phyloP scores from a whole-genome alignment of 2,329 filamentous ascomycete species.

The Capronia americana region DNA sequence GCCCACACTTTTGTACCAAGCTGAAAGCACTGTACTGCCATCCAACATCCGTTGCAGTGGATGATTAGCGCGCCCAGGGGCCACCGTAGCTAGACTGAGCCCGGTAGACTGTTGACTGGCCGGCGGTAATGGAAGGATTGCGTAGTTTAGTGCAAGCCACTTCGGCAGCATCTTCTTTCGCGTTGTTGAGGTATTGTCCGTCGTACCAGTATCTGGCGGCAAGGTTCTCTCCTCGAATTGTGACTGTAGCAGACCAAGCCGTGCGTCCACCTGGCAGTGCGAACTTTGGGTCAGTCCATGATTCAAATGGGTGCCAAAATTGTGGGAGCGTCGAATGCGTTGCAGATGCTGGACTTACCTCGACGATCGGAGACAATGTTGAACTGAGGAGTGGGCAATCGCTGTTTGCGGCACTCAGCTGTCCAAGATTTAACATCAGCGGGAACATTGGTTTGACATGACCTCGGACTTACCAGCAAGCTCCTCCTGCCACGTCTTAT shows the following conservation, averaged over 20 bases:
- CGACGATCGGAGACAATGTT: slow-evolving; percentile 76
- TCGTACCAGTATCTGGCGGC: slow-evolving; percentile 90
- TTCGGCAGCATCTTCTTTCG: slow-evolving; percentile 89
- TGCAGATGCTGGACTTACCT: slow-evolving; percentile 41
- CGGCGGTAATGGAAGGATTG: slow-evolving; percentile 41
- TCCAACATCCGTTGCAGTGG: slow-evolving; percentile 4
- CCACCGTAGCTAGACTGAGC: slow-evolving; percentile 24
- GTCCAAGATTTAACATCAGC: slow-evolving; percentile 17
- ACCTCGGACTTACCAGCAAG: slow-evolving; percentile 57
- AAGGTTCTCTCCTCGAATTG: slow-evolving; percentile 69
- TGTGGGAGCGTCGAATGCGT: slow-evolving; percentile 26
- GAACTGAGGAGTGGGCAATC: slow-evolving; percentile 61
- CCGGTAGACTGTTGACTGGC: slow-evolving; percentile 26
- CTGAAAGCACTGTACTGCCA: slow-evolving; percentile 8
- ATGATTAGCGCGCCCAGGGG: slow-evolving; percentile 28
- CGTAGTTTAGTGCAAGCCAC: slow-evolving; percentile 60
- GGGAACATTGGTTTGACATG: slow-evolving; percentile 6
- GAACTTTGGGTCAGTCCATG: slow-evolving; percentile 10
- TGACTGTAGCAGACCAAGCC: slow-evolving; percentile 84
- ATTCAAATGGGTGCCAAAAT: background rate
- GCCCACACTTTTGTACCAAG: slow-evolving; percentile 2
- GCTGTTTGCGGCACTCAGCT: slow-evolving; percentile 38
- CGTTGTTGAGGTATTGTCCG: slow-evolving; percentile 84
- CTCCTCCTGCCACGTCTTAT: slow-evolving; percentile 59
- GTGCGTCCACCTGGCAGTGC: slow-evolving; percentile 75